Evolutionary conservation across 2,329 filamentous ascomycete genomes (phyloP).

Genomic region (Cladosporium halotolerans): DNA sequence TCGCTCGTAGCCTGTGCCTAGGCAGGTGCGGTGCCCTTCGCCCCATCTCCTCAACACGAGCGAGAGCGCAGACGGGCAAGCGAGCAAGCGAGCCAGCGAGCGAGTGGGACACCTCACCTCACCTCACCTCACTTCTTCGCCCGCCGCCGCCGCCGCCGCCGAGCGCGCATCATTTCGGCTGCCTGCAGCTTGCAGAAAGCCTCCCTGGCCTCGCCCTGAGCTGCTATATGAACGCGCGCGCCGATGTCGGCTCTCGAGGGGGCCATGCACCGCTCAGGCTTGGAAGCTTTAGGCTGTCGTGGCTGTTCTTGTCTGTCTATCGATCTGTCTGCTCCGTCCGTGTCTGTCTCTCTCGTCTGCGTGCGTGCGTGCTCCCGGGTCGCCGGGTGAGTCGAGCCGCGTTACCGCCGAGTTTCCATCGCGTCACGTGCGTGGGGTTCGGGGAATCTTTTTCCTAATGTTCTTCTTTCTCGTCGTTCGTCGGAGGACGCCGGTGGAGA

Average conservation of each 20-base stretch:
- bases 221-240: background rate
- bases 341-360: background rate
- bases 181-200: background rate
- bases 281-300: slow-evolving; percentile 1
- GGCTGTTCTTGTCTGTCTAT: background rate
- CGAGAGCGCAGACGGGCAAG: background rate
- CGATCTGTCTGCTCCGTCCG: background rate
- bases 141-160: background rate
- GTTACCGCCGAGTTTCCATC: slow-evolving; percentile 2
- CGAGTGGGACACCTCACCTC: no score
- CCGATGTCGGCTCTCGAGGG: background rate
- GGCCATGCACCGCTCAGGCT: background rate
- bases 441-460: no score
- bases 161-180: slow-evolving; percentile 1
- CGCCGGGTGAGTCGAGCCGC: background rate
- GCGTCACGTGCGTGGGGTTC: no score
- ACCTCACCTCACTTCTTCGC: no score
- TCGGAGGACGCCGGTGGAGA: no score
- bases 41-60: slow-evolving; percentile 1
- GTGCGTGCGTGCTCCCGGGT: background rate
- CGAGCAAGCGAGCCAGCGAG: no score
- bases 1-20: no score
- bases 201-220: background rate
- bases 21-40: no score
- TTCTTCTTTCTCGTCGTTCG: no score